Base-by-base conservation (phyloP, 2,329 filamentous ascomycete species). In the Aspergillus puulaauensis region DNA sequence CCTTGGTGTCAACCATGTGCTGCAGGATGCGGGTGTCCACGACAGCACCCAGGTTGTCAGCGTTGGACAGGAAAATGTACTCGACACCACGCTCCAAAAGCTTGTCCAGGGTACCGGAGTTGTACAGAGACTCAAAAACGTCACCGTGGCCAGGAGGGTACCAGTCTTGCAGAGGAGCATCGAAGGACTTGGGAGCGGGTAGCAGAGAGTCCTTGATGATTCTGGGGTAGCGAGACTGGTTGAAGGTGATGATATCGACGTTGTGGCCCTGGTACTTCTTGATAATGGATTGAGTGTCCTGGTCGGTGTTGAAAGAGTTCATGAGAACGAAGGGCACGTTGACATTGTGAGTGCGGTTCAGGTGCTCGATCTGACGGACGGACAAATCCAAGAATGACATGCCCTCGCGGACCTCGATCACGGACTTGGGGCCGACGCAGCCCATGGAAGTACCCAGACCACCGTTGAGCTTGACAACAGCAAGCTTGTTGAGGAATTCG, bases 181-280 rank as follows among this genome's bases (percentile, higher is more conserved):
- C 84, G 76, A 86, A 90, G 73, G 83, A 85, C 86, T 98, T 97
- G 73, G 95, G 92, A 35, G 93, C 95, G 40, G 95, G 95, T 52
- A 99, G 90, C 54, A 97, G 88, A 45, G 95, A 99, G 82, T 99
- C 95, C 86, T 97, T 98, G 80, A 93, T 87, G 75, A 99, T 91
- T 84, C 95, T 90, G 68, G 95, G 95, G 83, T 98, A 99, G 71
- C 93, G 87, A 64, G 95, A 99, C 82, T 99, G 95, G 85, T 99
- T 99, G 88, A 99, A 99, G 76, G 95, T 98, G 76, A 98, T 84
- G 77, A 99, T 98, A 75, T 99, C 95, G 73, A 99, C 96, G 77
- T 97, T 97, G 86, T 99, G 95, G 64, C 95, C 95, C 83, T 99
- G 93, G 81, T 98, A 99, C 84, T 99, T 99, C 88, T 99, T 99